phyloP scores from a whole-genome alignment of 495 filamentous ascomycete genomes.

The Trypethelium eluteriae region DNA sequence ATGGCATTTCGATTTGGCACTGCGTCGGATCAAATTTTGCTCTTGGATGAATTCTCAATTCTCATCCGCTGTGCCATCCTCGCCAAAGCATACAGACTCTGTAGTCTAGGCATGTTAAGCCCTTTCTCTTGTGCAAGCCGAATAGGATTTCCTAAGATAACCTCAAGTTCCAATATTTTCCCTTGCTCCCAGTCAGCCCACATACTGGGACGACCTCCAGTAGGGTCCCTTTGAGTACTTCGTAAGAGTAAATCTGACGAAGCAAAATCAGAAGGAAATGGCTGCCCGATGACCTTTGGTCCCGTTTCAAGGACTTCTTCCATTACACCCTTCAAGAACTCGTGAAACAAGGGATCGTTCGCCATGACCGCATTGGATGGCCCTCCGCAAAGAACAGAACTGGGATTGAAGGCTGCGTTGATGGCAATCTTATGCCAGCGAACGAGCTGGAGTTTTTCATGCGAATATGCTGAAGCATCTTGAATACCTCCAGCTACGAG shows the following conservation, averaged over 20 bases:
- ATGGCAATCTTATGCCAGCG: conserved; percentile 61
- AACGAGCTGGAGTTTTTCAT: conserved; percentile 48
- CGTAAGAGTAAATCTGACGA: conserved; percentile 46
- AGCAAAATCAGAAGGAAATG: conserved; percentile 41
- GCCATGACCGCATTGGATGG: conserved; percentile 44
- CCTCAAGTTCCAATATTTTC: conserved; percentile 51
- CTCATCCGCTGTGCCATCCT: conserved; percentile 41
- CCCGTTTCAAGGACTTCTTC: conserved; percentile 50
- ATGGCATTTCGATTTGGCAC: background rate
- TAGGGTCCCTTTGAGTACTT: conserved; percentile 49
- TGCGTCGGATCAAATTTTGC: conserved; percentile 8
- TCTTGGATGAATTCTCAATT: conserved; percentile 29
- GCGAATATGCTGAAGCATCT: conserved; percentile 40
- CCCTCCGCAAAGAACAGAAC: conserved; percentile 50
- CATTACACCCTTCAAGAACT: conserved; percentile 46
- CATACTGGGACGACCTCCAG: conserved; percentile 52
- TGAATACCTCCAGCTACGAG: conserved; percentile 41
- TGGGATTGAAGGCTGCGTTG: conserved; percentile 58
- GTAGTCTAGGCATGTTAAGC: conserved; percentile 46
- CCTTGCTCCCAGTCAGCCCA: conserved; percentile 51
- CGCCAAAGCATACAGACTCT: conserved; percentile 44
- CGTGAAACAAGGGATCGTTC: conserved; percentile 40
- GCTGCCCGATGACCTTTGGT: conserved; percentile 44
- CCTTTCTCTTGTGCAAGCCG: conserved; percentile 45
- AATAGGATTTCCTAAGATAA: conserved; percentile 54